A percentile compares a stretch with the other conserved stretches of the same genome.
phyloP scores from a whole-genome alignment of 169 alveolate species.

The Plasmodium berghei region DNA sequence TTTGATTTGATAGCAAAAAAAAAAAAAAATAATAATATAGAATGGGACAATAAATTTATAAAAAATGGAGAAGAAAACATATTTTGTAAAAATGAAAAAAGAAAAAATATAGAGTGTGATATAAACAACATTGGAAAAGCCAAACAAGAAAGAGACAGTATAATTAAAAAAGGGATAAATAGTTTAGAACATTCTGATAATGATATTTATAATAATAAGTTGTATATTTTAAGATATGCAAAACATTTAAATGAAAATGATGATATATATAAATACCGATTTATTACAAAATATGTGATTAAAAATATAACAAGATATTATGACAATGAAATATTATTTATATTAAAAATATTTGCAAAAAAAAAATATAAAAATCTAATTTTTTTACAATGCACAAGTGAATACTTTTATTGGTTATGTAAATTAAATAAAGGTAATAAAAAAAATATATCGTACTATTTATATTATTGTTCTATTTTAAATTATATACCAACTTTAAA shows the following conservation, averaged over 20 bases:
- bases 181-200: background rate
- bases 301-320: constrained; percentile 27
- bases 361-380: constrained; percentile 50
- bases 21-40: background rate
- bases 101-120: background rate
- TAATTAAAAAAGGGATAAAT: background rate
- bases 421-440: constrained; percentile 33
- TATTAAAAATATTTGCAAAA: constrained; percentile 43
- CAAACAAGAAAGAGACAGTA: background rate
- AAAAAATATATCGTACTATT: constrained; percentile 40
- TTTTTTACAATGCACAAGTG: constrained; percentile 62
- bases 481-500: constrained; percentile 66
- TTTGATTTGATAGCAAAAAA: constrained; percentile 61
- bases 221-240: constrained; percentile 36
- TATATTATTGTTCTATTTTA: constrained; percentile 26
- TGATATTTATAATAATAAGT: constrained; percentile 30
- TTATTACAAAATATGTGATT: constrained; percentile 52
- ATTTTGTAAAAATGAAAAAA: background rate
- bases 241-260: constrained; percentile 53
- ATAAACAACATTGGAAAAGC: background rate
- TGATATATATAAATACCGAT: constrained; percentile 35
- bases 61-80: no score
- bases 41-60: background rate
- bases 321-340: constrained; percentile 59
- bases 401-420: constrained; percentile 68